Conservation (phyloP, 2,329 filamentous ascomycete genomes). For the Fusarium marasasianum region DNA sequence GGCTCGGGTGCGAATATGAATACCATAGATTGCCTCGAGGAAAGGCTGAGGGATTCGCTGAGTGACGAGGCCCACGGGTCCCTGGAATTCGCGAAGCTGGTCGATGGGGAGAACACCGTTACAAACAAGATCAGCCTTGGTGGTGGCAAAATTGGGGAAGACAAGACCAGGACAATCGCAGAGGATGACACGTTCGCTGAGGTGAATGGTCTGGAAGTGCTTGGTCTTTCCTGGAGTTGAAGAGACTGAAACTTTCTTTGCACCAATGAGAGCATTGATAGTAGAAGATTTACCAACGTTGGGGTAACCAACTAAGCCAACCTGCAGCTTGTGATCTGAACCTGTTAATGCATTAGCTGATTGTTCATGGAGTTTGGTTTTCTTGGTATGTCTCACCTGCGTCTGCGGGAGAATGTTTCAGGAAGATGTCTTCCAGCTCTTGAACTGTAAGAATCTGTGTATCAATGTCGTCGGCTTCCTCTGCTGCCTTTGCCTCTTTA, state of each 20-base stretch:
- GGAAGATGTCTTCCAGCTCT: conserved; percentile 88
- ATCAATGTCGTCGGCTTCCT: conserved; percentile 58
- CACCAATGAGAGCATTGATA: conserved; percentile 97
- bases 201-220: conserved; percentile 97
- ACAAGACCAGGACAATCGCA: conserved; percentile 99
- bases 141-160: conserved; percentile 96
- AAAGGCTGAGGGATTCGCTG: conserved; percentile 87
- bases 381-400: conserved; percentile 54
- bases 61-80: conserved; percentile 84
- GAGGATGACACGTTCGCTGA: conserved; percentile 87
- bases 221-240: conserved; percentile 98
- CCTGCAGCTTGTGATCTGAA: conserved; percentile 75
- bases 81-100: conserved; percentile 91
- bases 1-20: conserved; percentile 83
- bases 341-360: conserved; percentile 46
- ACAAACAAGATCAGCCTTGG: conserved; percentile 95
- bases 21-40: conserved; percentile 92
- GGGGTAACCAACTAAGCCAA: conserved; percentile 95
- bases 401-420: conserved; percentile 71
- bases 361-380: neutral
- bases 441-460: conserved; percentile 90
- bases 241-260: conserved; percentile 98
- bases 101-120: conserved; percentile 96
- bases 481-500: conserved; percentile 31
- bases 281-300: conserved; percentile 99